Conservation (phyloP, 1,139 yeast genomes). For the Nematodospora anomalae region DNA sequence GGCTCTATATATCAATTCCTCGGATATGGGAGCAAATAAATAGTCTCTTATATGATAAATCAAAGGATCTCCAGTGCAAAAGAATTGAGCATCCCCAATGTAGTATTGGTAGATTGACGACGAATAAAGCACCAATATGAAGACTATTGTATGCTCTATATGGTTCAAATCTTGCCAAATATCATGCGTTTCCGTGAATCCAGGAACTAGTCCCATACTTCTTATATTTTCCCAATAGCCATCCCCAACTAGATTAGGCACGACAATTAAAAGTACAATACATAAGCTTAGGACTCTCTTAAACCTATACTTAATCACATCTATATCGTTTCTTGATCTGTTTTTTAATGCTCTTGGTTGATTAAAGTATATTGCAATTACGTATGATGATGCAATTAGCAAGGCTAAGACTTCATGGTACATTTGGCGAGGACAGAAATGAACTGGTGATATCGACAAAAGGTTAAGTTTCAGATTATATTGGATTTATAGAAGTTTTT, state of each 20-base stretch:
- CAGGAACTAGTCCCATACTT: constrained; percentile 31
- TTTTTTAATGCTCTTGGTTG: constrained; percentile 26
- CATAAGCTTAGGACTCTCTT: constrained; percentile 37
- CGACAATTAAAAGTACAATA: constrained; percentile 24
- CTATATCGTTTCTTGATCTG: constrained; percentile 47
- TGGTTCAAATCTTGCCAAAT: constrained; percentile 25
- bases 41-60: constrained; percentile 50
- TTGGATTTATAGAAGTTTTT: neutral
- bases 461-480: neutral
- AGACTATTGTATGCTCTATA: constrained; percentile 22
- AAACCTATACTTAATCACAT: constrained; percentile 37
- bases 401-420: constrained; percentile 16
- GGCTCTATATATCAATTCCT: constrained; percentile 79
- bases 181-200: constrained; percentile 21
- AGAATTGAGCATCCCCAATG: constrained; percentile 10
- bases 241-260: constrained; percentile 24
- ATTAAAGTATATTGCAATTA: constrained; percentile 33
- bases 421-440: constrained; percentile 2
- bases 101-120: constrained; percentile 59
- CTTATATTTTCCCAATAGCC: constrained; percentile 14
- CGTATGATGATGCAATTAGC: constrained; percentile 42
- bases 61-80: constrained; percentile 2
- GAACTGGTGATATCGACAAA: no score
- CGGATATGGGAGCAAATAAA: constrained; percentile 82
- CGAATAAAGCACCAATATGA: constrained; percentile 47